A percentile compares a stretch with the other conserved stretches of the same genome.
These are phyloP conservation scores for Cyberlindnera suaveolens DNA, from an alignment of 805 yeast genomes.

Conservation along the genomic window DNA sequence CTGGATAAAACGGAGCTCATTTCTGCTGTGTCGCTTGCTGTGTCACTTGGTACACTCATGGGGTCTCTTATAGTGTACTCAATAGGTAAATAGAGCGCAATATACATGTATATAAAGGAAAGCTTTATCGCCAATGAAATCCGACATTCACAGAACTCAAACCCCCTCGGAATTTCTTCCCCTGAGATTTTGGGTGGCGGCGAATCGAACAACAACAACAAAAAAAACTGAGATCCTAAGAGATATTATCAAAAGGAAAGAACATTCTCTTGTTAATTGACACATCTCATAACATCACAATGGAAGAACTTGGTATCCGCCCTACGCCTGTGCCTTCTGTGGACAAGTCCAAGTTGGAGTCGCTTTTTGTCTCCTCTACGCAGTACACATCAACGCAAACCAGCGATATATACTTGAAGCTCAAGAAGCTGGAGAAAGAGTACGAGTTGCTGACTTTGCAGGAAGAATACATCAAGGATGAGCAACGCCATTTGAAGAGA, in stretches of 20 bases:
- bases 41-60: constrained; percentile 5
- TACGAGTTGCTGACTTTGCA: constrained; percentile 78
- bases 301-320: constrained; percentile 62
- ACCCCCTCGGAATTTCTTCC: too few species aligned
- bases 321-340: constrained; percentile 25
- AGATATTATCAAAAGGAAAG: too few species aligned
- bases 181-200: not conserved
- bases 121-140: too few species aligned
- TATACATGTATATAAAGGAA: not conserved
- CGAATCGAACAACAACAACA: not conserved
- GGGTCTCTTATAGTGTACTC: constrained; percentile 7
- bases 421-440: constrained; percentile 88
- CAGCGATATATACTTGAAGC: constrained; percentile 68
- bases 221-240: too few species aligned
- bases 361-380: constrained; percentile 19
- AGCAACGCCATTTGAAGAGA: constrained; percentile 91
- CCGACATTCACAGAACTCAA: too few species aligned
- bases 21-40: constrained; percentile 6
- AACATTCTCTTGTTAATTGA: not conserved
- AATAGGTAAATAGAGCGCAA: not conserved
- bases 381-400: constrained; percentile 9
- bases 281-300: constrained; percentile 14
- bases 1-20: constrained; percentile 6
- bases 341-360: constrained; percentile 27
- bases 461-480: constrained; percentile 97